A percentile compares a stretch with the other conserved stretches of the same genome.
phyloP scores from a whole-genome alignment of 129 eudicot species.

The Cynara cardunculus region DNA sequence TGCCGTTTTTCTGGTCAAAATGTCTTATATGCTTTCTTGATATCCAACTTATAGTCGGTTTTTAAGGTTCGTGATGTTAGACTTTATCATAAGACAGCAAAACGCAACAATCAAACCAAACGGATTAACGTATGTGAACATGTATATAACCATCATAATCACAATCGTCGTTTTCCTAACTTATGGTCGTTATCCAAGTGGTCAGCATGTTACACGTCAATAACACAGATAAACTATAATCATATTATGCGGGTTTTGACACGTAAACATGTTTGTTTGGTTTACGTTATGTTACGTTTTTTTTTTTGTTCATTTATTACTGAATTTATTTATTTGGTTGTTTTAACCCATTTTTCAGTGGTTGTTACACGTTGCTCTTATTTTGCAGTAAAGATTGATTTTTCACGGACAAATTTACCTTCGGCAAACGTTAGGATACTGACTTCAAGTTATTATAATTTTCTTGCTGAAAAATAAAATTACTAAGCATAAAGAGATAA shows the following conservation, averaged over 20 bases:
- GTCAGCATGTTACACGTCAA: not conserved
- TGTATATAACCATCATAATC: not conserved
- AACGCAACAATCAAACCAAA: not conserved
- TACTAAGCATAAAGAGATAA: not conserved
- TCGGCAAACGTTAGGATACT: not conserved
- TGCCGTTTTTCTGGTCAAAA: too few species aligned
- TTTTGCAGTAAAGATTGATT: too few species aligned
- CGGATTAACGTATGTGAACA: not conserved
- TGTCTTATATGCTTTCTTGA: not conserved
- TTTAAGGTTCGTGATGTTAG: not conserved
- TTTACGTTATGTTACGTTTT: not conserved
- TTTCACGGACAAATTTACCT: not conserved
- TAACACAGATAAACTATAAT: not conserved
- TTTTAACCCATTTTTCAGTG: not conserved
- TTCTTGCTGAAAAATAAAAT: not conserved
- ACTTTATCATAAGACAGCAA: not conserved
- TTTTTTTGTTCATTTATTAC: not conserved
- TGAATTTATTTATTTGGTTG: not conserved
- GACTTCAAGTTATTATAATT: too few species aligned
- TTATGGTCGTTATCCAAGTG: not conserved
- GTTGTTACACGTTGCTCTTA: not conserved
- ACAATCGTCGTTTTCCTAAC: not conserved
- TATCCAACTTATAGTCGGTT: not conserved
- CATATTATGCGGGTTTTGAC: not conserved
- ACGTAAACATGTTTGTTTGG: not conserved